Evolutionary conservation across 768 basidiomycete species (phyloP).

Genomic region (Arthromyces matolae): DNA sequence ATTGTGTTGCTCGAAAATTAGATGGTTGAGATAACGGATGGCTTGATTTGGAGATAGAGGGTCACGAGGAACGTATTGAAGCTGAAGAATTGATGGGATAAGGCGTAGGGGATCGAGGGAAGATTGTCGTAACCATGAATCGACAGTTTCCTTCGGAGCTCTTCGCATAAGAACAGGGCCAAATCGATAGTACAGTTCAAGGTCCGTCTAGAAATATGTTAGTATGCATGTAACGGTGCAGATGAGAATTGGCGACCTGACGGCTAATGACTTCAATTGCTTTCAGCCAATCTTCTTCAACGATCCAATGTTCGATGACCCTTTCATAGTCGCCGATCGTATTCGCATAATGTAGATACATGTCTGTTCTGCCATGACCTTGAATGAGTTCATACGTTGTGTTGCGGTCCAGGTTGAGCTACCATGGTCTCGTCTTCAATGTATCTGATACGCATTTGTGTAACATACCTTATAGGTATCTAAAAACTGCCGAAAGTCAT

Average conservation of each 20-base stretch:
- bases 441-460: not conserved
- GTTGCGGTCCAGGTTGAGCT: constrained; percentile 81
- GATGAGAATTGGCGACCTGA: constrained; percentile 53
- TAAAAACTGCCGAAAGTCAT: constrained; percentile 90
- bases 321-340: constrained; percentile 77
- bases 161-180: constrained; percentile 84
- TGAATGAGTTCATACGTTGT: constrained; percentile 93
- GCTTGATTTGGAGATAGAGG: constrained; percentile 80
- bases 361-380: constrained; percentile 88
- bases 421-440: not conserved
- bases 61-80: constrained; percentile 70
- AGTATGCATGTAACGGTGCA: constrained; percentile 3
- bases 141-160: constrained; percentile 85
- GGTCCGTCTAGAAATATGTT: constrained; percentile 51
- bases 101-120: constrained; percentile 79
- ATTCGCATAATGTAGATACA: constrained; percentile 87
- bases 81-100: constrained; percentile 82
- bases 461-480: constrained; percentile 82
- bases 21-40: constrained; percentile 82
- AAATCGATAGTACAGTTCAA: constrained; percentile 92
- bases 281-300: constrained; percentile 89
- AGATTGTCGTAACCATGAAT: constrained; percentile 85
- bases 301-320: constrained; percentile 88
- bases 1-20: constrained; percentile 77
- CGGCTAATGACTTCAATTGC: constrained; percentile 88